Percentiles rank a stretch among this genome's conserved stretches.
phyloP scores from a whole-genome alignment of 164 flowering plant genomes.

The Chimonanthus salicifolius region DNA sequence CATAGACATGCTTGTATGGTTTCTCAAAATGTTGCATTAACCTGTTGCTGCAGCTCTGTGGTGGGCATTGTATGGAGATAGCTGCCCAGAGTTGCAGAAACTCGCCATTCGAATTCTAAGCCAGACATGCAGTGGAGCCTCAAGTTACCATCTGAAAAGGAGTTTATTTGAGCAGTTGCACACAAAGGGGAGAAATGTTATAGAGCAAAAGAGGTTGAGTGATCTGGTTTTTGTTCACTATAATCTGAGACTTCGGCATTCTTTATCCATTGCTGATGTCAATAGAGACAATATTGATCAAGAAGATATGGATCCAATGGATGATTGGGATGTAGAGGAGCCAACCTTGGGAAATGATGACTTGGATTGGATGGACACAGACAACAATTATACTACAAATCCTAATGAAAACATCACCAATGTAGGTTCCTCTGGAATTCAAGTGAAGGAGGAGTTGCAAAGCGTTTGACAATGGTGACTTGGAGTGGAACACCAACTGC shows the following conservation, averaged over 20 bases:
- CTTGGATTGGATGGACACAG: conserved; percentile 11
- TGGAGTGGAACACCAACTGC: not conserved
- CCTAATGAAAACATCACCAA: not conserved
- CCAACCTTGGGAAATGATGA: conserved; percentile 3
- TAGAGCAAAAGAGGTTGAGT: conserved; percentile 27
- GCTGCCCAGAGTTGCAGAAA: conserved; percentile 53
- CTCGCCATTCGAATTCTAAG: conserved; percentile 47
- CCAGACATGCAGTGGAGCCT: conserved; percentile 53
- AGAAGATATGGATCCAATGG: conserved; percentile 20
- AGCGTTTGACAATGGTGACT: not conserved
- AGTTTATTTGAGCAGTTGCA: conserved; percentile 39
- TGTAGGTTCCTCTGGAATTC: not conserved
- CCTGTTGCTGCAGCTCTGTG: conserved; percentile 39
- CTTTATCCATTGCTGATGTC: not conserved
- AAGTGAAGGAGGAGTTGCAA: conserved; percentile 13
- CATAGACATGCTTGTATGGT: conserved; percentile 1
- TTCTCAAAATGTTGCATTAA: conserved; percentile 5
- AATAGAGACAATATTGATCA: not conserved
- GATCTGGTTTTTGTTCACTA: conserved; percentile 31
- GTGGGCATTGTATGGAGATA: conserved; percentile 57
- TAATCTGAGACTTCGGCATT: conserved; percentile 29
- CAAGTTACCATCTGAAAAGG: conserved; percentile 39
- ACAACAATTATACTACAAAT: not conserved
- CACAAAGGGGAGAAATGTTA: conserved; percentile 25
- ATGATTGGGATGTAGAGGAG: conserved; percentile 28